Conservation (phyloP, 306 rosid species). For the Nissolia schottii region DNA sequence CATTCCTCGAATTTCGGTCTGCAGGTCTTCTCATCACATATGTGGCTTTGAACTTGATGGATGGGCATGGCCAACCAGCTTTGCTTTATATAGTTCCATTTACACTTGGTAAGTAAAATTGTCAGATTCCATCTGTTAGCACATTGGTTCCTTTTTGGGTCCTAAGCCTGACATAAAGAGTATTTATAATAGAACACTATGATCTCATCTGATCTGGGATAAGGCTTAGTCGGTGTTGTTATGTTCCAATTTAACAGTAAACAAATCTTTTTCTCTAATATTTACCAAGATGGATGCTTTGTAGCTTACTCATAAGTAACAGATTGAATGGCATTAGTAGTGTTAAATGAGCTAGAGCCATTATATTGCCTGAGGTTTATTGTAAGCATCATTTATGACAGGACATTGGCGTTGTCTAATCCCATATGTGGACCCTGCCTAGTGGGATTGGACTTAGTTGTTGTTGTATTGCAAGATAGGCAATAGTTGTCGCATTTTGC, state of each 20-base stretch:
- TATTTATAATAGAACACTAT: too few relatives aligned
- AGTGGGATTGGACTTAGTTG: too few relatives aligned
- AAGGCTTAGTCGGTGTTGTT: too few relatives aligned
- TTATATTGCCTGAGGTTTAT: too few relatives aligned
- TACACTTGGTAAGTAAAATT: conserved; percentile 67
- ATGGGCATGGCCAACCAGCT: conserved; percentile 99
- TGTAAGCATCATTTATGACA: too few relatives aligned
- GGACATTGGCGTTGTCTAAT: too few relatives aligned
- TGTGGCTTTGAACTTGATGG: conserved; percentile 96
- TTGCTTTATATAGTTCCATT: conserved; percentile 94
- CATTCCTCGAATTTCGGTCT: conserved; percentile 10
- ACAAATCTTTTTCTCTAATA: not conserved
- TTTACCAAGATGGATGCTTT: not conserved
- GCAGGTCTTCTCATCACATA: conserved; percentile 92
- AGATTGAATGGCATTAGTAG: not conserved
- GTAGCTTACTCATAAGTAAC: not conserved
- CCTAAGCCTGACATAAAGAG: not conserved
- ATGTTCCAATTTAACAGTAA: not conserved
- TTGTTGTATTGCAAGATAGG: not conserved
- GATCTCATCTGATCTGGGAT: too few relatives aligned
- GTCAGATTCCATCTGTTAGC: not conserved
- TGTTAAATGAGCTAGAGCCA: not conserved
- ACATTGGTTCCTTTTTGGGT: not conserved
- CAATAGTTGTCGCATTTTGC: not conserved
- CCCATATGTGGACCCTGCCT: too few relatives aligned